Evolutionary conservation across 345 rosid species (phyloP).

Genomic region (Mercurialis annua): DNA sequence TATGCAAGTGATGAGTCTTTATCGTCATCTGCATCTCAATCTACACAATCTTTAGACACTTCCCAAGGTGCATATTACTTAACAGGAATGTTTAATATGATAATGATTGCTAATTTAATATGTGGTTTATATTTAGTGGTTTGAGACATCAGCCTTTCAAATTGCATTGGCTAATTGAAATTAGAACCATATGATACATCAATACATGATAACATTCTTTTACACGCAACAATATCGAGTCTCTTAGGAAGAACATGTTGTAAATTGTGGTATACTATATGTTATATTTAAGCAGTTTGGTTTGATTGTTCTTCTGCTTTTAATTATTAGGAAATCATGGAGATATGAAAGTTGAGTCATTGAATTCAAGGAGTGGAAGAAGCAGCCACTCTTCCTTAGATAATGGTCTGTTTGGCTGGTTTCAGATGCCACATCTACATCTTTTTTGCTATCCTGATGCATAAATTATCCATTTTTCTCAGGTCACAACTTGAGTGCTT

Average conservation of each 20-base stretch:
- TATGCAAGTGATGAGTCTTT: slow-evolving; percentile 49
- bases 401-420: slow-evolving; percentile 36
- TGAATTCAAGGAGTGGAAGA: slow-evolving; percentile 29
- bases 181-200: neutral
- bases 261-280: neutral
- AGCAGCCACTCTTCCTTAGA: slow-evolving; percentile 32
- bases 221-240: neutral
- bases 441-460: neutral
- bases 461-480: neutral
- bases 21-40: slow-evolving; percentile 27
- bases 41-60: slow-evolving; percentile 24
- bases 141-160: neutral
- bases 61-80: slow-evolving; percentile 22
- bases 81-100: neutral
- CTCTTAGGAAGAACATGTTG: neutral
- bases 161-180: neutral
- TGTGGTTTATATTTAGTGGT: neutral
- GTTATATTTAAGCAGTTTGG: neutral
- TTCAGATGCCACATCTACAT: neutral
- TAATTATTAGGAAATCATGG: slow-evolving; percentile 27
- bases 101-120: neutral
- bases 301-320: neutral
- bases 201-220: neutral
- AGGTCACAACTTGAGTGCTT: slow-evolving; percentile 6
- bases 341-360: slow-evolving; percentile 29